Conservation (phyloP, 129 eudicot genomes). For the Artemisia argyi region DNA sequence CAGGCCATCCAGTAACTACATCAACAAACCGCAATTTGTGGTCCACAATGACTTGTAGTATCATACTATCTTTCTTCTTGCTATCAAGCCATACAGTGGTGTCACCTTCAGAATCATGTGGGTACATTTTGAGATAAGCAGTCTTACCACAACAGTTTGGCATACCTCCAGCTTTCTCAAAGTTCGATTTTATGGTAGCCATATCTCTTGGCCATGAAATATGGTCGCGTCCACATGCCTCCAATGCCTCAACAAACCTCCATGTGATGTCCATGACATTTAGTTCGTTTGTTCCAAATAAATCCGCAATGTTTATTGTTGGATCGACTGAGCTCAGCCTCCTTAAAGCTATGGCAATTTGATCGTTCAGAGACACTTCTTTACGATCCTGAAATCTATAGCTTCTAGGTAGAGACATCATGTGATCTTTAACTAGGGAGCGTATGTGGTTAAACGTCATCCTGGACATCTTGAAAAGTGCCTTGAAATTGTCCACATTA, state of each 20-base stretch:
- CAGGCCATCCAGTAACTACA: too few relatives aligned
- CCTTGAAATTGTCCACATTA: slow-evolving; percentile 38
- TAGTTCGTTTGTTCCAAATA: slow-evolving; percentile 44
- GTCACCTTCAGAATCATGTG: slow-evolving; percentile 26
- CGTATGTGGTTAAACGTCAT: slow-evolving; percentile 56
- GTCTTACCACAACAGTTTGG: slow-evolving; percentile 74
- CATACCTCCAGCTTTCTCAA: slow-evolving; percentile 52
- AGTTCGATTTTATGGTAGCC: slow-evolving; percentile 33
- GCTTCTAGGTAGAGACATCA: slow-evolving; percentile 33
- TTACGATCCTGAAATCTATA: slow-evolving; percentile 40
- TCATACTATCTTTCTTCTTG: slow-evolving; percentile 15
- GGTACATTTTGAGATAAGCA: slow-evolving; percentile 45
- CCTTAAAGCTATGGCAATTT: slow-evolving; percentile 54
- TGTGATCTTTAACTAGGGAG: slow-evolving; percentile 44
- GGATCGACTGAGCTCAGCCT: slow-evolving; percentile 59
- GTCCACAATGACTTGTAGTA: too few relatives aligned
- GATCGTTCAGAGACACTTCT: slow-evolving; percentile 42
- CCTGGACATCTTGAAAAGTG: slow-evolving; percentile 48
- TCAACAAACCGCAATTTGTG: too few relatives aligned
- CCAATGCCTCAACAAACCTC: slow-evolving; percentile 61
- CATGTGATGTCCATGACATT: slow-evolving; percentile 58
- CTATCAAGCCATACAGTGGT: slow-evolving; percentile 42
- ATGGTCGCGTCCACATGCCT: slow-evolving; percentile 31
- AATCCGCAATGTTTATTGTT: slow-evolving; percentile 33
- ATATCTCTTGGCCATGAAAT: slow-evolving; percentile 48